These are phyloP conservation scores for Silene conica DNA, from an alignment of 148 eudicot species.

Conservation along the genomic window DNA sequence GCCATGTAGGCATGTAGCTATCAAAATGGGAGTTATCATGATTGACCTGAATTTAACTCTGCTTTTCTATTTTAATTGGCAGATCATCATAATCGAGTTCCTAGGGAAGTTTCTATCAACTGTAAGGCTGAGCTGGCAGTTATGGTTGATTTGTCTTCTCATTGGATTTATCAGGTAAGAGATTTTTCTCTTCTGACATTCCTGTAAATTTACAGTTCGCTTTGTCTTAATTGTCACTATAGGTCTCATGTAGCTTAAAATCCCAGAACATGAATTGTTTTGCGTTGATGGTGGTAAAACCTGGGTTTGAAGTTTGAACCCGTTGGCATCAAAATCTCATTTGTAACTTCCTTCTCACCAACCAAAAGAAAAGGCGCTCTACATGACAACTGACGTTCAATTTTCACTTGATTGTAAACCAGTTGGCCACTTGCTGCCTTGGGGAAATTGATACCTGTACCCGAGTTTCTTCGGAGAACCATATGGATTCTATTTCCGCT, in stretches of 20 bases:
- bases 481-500: constrained; percentile 6
- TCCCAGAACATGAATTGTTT: neutral
- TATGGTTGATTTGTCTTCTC: constrained; percentile 71
- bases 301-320: neutral
- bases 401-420: constrained; percentile 1
- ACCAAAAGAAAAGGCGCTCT: neutral
- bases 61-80: constrained; percentile 8
- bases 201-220: neutral
- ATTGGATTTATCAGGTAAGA: constrained; percentile 69
- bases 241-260: neutral
- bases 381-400: neutral
- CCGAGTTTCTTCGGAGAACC: constrained; percentile 50
- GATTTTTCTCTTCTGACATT: neutral
- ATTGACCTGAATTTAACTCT: neutral
- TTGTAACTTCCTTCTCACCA: neutral
- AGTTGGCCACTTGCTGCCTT: constrained; percentile 89
- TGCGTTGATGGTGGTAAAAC: neutral
- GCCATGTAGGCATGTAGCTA: neutral
- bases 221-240: neutral
- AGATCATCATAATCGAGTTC: constrained; percentile 76
- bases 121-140: constrained; percentile 72
- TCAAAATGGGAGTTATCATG: neutral
- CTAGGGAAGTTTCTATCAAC: constrained; percentile 83
- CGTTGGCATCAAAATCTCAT: no score
- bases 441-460: constrained; percentile 76